A percentile compares a stretch with the other conserved stretches of the same genome.
Evolutionary conservation across 345 rosid species (phyloP).

Genomic region (Erucastrum elatum): DNA sequence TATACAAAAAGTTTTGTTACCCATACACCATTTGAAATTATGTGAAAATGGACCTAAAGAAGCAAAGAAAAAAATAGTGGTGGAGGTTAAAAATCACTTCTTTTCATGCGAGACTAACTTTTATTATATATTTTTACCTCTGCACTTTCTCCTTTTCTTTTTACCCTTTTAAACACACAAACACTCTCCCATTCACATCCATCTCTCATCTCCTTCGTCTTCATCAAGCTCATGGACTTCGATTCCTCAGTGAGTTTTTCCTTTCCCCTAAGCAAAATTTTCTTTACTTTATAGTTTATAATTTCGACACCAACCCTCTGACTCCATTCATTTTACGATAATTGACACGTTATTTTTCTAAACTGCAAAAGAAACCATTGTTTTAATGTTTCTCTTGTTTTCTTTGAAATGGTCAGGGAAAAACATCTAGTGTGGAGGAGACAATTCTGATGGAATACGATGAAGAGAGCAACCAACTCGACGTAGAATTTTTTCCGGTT

Average conservation of each 20-base stretch:
- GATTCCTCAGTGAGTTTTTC: slow-evolving; percentile 29
- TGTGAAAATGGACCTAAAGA: slow-evolving; percentile 29
- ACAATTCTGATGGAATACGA: slow-evolving; percentile 37
- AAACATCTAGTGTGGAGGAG: slow-evolving; percentile 30
- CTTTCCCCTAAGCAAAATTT: neutral
- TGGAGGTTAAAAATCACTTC: slow-evolving; percentile 29
- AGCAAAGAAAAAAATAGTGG: slow-evolving; percentile 21
- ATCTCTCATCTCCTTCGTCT: slow-evolving; percentile 23
- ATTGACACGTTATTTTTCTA: neutral
- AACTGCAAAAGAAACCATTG: neutral
- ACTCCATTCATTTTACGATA: neutral
- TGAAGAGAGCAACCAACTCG: slow-evolving; percentile 33
- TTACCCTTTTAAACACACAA: slow-evolving; percentile 27
- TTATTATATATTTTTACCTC: slow-evolving; percentile 26
- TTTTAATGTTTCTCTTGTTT: neutral
- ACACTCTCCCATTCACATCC: slow-evolving; percentile 24
- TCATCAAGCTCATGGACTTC: slow-evolving; percentile 42
- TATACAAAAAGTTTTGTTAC: neutral
- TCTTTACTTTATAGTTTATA: neutral
- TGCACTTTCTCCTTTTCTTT: neutral
- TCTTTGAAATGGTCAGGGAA: slow-evolving; percentile 8
- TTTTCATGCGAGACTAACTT: slow-evolving; percentile 33
- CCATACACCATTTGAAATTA: slow-evolving; percentile 24
- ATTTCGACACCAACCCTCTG: neutral
- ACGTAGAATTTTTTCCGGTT: slow-evolving; percentile 76